phyloP scores from a whole-genome alignment of 306 rosid genomes.

The Vachellia collinsii region DNA sequence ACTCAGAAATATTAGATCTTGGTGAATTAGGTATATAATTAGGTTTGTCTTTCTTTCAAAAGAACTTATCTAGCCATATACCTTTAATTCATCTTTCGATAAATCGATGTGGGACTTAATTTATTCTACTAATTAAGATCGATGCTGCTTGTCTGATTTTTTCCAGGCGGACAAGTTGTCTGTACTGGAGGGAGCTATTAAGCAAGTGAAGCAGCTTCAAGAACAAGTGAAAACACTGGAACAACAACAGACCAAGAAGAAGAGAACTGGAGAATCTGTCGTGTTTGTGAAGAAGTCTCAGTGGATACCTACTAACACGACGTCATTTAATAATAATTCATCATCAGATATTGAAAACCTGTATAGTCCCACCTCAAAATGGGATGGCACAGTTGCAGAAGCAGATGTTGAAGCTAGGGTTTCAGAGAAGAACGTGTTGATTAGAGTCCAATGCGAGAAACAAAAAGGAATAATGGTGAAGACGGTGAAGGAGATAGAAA shows the following conservation, averaged over 20 bases:
- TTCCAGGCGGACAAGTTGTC: slow-evolving; percentile 66
- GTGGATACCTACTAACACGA: not conserved
- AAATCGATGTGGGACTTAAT: too few relatives aligned
- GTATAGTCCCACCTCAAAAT: not conserved
- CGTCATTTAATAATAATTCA: not conserved
- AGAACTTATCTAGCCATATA: too few relatives aligned
- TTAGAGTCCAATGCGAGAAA: slow-evolving; percentile 42
- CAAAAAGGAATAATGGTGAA: slow-evolving; percentile 46
- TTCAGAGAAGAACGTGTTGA: slow-evolving; percentile 50
- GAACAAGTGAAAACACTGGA: slow-evolving; percentile 52
- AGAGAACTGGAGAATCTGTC: slow-evolving; percentile 47
- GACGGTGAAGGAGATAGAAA: slow-evolving; percentile 56
- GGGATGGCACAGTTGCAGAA: not conserved
- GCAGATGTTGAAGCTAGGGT: slow-evolving; percentile 73
- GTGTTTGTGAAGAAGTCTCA: slow-evolving; percentile 12
- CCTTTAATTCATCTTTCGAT: too few relatives aligned
- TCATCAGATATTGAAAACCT: too few relatives aligned
- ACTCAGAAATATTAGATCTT: not conserved
- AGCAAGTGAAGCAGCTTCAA: slow-evolving; percentile 61
- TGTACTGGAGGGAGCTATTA: slow-evolving; percentile 69
- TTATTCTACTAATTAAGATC: not conserved
- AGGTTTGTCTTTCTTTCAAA: too few relatives aligned
- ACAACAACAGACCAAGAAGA: slow-evolving; percentile 61
- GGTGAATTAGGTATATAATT: too few relatives aligned
- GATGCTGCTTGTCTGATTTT: not conserved